Conservation (phyloP, 73 alveolate genomes). For the Paramecium octaurelia region DNA sequence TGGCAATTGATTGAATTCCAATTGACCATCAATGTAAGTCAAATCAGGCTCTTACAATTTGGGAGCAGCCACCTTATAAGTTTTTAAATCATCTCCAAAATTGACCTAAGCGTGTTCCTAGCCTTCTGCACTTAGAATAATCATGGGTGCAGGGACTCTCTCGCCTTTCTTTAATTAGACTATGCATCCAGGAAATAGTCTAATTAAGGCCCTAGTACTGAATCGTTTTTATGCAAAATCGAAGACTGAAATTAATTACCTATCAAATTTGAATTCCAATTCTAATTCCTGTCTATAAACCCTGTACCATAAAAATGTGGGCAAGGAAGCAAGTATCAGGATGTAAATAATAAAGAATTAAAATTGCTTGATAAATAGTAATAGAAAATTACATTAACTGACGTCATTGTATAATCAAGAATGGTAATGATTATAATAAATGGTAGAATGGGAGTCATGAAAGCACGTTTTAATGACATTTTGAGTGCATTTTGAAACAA, state of each 20-base stretch:
- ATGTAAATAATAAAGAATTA: background rate
- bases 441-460: slow-evolving; percentile 19
- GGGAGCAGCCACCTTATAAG: background rate
- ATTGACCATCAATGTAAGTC: background rate
- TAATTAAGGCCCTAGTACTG: background rate
- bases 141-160: slow-evolving; percentile 32
- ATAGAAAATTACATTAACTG: background rate
- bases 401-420: background rate
- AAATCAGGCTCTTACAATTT: slow-evolving; percentile 1
- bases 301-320: background rate
- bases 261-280: slow-evolving; percentile 16
- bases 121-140: background rate
- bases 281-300: slow-evolving; percentile 5
- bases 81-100: background rate
- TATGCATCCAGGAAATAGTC: slow-evolving; percentile 25
- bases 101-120: background rate
- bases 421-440: slow-evolving; percentile 9
- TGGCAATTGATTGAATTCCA: background rate
- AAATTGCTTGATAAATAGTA: background rate
- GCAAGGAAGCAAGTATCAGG: background rate
- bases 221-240: slow-evolving; percentile 22
- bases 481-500: background rate
- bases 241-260: background rate
- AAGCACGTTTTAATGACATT: background rate
- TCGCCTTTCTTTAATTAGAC: background rate